Evolutionary conservation across 345 rosid species (phyloP).

Genomic region (Clarkia xantiana): DNA sequence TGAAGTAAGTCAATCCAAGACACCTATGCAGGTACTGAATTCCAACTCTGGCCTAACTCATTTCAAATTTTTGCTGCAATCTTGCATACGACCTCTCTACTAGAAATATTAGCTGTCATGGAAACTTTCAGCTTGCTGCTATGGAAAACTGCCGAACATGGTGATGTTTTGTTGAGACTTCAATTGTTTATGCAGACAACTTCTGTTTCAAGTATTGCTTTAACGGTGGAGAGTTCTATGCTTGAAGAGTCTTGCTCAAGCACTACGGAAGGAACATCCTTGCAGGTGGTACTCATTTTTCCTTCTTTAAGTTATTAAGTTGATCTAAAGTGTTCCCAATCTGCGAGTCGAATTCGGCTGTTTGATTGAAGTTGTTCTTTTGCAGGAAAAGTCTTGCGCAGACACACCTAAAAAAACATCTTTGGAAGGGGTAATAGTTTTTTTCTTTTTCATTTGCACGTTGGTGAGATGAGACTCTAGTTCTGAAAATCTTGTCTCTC

Average conservation of each 20-base stretch:
- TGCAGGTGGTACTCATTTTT: no score
- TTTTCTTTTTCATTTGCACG: background rate
- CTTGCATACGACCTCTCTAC: no score
- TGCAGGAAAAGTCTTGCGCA: constrained; percentile 15
- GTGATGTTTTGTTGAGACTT: no score
- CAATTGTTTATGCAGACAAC: constrained; percentile 20
- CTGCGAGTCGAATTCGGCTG: background rate
- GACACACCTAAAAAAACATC: constrained; percentile 4
- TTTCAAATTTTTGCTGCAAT: no score
- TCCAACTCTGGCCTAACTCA: no score
- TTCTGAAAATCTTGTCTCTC: background rate
- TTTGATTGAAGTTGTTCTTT: constrained; percentile 1
- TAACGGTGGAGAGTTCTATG: constrained; percentile 10
- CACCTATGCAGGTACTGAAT: constrained; percentile 30
- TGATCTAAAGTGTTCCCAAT: no score
- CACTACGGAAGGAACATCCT: constrained; percentile 1
- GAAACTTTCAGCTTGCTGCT: background rate
- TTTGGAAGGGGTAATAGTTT: constrained; percentile 11
- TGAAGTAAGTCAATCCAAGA: constrained; percentile 21
- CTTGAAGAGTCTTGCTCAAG: constrained; percentile 2
- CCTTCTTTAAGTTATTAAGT: no score
- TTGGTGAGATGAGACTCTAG: background rate
- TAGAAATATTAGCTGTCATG: no score
- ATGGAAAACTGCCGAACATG: background rate
- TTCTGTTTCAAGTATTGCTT: constrained; percentile 15